A percentile compares a stretch with the other conserved stretches of the same genome.
phyloP scores from a whole-genome alignment of 1,139 yeast genomes.

The Suhomyces anneliseae region DNA sequence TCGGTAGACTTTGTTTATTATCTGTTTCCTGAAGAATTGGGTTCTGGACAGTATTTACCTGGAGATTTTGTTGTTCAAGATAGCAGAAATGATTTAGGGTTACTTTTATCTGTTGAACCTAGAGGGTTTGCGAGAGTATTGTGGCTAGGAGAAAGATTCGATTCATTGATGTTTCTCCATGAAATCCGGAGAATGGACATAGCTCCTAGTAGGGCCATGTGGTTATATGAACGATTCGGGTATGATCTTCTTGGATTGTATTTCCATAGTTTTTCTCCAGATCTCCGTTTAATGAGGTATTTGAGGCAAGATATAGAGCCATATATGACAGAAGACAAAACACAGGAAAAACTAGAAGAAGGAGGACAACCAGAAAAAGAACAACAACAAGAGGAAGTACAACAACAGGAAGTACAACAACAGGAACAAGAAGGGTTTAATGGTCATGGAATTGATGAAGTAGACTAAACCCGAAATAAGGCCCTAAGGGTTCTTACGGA shows the following conservation, averaged over 20 bases:
- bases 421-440: too few relatives aligned
- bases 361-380: too few relatives aligned
- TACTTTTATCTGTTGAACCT: background rate
- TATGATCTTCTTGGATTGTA: background rate
- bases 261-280: background rate
- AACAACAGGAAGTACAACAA: too few relatives aligned
- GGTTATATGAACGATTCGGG: background rate
- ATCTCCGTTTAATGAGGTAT: background rate
- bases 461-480: too few relatives aligned
- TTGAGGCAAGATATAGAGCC: background rate
- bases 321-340: background rate
- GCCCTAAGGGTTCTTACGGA: too few relatives aligned
- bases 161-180: background rate
- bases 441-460: too few relatives aligned
- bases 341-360: background rate
- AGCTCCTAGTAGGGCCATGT: background rate
- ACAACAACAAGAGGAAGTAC: too few relatives aligned
- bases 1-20: background rate
- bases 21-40: background rate
- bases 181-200: background rate
- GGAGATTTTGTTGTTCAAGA: conserved; percentile 1
- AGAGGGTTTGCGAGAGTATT: background rate
- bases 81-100: background rate
- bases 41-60: background rate
- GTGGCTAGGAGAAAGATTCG: background rate